A percentile compares a stretch with the other conserved stretches of the same genome.
Conservation (phyloP, 306 rosid species). For the Vicia sativa region DNA sequence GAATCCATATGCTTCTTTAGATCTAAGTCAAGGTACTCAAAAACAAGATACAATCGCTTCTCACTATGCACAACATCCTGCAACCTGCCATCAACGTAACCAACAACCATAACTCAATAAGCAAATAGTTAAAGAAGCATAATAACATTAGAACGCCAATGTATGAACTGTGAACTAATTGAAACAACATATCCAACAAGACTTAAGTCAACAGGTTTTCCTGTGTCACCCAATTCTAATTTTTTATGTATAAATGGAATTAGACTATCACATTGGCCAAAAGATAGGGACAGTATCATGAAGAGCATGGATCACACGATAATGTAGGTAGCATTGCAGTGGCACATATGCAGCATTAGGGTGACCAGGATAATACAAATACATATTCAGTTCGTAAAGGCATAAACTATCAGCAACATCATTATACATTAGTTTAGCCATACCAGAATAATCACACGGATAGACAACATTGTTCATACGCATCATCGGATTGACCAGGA, state of each 20-base stretch:
- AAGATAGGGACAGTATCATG: background rate
- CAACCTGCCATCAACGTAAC: slow-evolving; percentile 56
- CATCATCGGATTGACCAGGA: slow-evolving; percentile 6
- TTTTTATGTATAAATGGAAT: slow-evolving; percentile 10
- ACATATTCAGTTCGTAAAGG: slow-evolving; percentile 15
- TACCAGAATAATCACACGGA: slow-evolving; percentile 13
- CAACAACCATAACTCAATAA: slow-evolving; percentile 21
- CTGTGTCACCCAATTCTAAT: slow-evolving; percentile 4
- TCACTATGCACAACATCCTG: slow-evolving; percentile 97
- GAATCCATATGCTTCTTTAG: slow-evolving; percentile 98
- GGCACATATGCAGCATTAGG: background rate
- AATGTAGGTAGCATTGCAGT: background rate
- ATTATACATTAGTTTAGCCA: slow-evolving; percentile 4
- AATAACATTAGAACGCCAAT: slow-evolving; percentile 22
- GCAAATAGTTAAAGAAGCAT: slow-evolving; percentile 26
- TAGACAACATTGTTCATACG: slow-evolving; percentile 8
- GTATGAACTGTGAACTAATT: background rate
- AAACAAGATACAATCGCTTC: slow-evolving; percentile 91
- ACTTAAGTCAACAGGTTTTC: slow-evolving; percentile 15
- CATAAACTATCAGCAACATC: slow-evolving; percentile 31
- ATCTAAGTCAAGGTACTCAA: slow-evolving; percentile 97
- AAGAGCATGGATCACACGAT: slow-evolving; percentile 13
- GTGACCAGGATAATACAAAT: slow-evolving; percentile 18
- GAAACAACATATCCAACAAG: slow-evolving; percentile 24
- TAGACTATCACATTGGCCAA: slow-evolving; percentile 5